phyloP scores from a whole-genome alignment of 495 filamentous ascomycete species.

The Aspergillus cavernicola region DNA sequence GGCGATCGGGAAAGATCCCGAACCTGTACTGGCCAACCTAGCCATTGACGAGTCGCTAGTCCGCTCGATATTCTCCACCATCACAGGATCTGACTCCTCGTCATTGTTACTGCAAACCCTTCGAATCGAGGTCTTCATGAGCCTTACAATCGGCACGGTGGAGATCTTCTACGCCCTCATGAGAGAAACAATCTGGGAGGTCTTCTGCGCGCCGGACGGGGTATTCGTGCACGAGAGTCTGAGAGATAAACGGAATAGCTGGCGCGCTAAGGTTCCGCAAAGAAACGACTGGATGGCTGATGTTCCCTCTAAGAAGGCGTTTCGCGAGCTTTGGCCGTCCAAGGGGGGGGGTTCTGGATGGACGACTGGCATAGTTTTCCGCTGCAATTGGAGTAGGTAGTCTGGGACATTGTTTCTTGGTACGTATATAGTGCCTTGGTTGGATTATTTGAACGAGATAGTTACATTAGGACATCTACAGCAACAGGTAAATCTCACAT shows the following conservation, averaged over 20 bases:
- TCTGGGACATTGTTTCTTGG: neutral
- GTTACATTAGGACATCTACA: no score
- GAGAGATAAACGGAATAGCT: neutral
- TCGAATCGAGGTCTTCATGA: neutral
- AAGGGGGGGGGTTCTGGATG: slow-evolving; percentile 5
- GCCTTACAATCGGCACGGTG: neutral
- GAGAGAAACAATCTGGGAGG: slow-evolving; percentile 1
- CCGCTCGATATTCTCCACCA: neutral
- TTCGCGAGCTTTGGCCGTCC: slow-evolving; percentile 4
- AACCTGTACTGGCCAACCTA: neutral
- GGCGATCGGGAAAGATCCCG: neutral
- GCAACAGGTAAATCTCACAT: no score
- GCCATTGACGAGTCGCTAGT: slow-evolving; percentile 6
- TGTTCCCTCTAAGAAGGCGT: neutral
- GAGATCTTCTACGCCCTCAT: neutral
- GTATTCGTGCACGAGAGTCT: slow-evolving; percentile 1
- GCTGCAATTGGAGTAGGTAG: neutral
- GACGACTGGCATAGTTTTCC: slow-evolving; percentile 11
- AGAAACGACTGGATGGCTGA: neutral
- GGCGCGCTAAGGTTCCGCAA: neutral
- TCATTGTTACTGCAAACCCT: neutral
- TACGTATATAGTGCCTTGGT: no score
- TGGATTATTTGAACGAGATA: no score
- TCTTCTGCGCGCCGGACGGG: neutral
- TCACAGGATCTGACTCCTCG: neutral